Conservation (phyloP, 164 flowering plant species). For the Stephania yunnanensis region DNA sequence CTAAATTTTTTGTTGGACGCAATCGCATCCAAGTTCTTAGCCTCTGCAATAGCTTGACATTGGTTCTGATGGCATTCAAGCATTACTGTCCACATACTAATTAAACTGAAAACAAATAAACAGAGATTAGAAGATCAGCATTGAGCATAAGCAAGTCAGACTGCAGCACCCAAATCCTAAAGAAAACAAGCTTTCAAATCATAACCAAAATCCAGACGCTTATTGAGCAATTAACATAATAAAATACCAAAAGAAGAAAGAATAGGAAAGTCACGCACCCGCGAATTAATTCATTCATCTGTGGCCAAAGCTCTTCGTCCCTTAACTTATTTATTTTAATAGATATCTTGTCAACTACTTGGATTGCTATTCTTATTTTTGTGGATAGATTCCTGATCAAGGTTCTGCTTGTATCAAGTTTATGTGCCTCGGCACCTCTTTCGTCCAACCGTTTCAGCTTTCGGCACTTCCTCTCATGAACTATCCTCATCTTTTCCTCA, state of each 20-base stretch:
- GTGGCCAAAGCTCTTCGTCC: conserved; percentile 97
- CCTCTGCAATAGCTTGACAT: conserved; percentile 33
- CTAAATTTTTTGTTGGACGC: conserved; percentile 21
- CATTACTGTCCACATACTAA: conserved; percentile 61
- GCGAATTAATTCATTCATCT: conserved; percentile 59
- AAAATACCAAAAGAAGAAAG: not conserved
- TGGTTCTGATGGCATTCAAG: conserved; percentile 47
- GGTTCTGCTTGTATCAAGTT: conserved; percentile 57
- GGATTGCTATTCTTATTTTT: conserved; percentile 82
- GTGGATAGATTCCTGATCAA: conserved; percentile 62
- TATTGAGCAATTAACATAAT: not conserved
- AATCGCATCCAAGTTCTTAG: conserved; percentile 30
- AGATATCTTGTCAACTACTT: conserved; percentile 84
- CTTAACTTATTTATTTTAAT: conserved; percentile 67
- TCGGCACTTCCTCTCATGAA: conserved; percentile 58
- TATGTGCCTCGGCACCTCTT: conserved; percentile 78
- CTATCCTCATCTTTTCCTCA: conserved; percentile 89
- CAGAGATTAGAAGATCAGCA: not conserved
- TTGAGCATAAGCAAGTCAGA: not conserved
- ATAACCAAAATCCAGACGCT: not conserved
- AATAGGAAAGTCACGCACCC: conserved; percentile 48
- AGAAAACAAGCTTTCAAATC: not conserved
- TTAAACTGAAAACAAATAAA: conserved; percentile 30
- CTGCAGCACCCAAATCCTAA: not conserved
- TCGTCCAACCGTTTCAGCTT: conserved; percentile 64